Evolutionary conservation across 371 early-diverging fungal genomes (phyloP), one percentile per base, ranked within the genome.

Genomic region (Chytridium lagenaria): DNA sequence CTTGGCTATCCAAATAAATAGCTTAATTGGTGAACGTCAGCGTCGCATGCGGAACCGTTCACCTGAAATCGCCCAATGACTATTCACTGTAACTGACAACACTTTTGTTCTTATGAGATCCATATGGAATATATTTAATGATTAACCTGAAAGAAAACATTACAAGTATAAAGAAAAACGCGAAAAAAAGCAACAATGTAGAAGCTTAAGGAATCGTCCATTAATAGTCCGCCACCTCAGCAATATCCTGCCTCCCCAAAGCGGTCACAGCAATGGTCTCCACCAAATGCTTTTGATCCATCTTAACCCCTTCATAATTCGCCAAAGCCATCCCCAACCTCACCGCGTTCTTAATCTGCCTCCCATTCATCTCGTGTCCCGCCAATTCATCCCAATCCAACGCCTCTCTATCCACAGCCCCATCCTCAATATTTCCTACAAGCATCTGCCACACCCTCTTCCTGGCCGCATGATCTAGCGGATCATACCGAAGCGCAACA

Each of bases 301-400:
- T 30, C 28, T 67, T 63, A 30, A 22, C 26, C 3, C 61, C 59
- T 5, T 36, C 73, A n/a, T 81, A 77, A 66, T 75, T 55, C 19
- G 82, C 80, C 12, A 83, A 70, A 5, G 83, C 86, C 23, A 85
- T 22, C 26, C 83, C 84, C 26, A 86, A 68, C 40, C 86, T 15
- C 16, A 86, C 78, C 0, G 84, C 80, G 36, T 84, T 85, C 73
- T 86, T 86, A 44, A 87, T 87, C 71, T 87, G 84, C 55, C 87
- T 49, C 16, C 87, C 87, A 52, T 87, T 87, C 81, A 87, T 37
- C 7, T 59, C 74, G 39, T 77, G 71, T 34, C 69, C 40, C 16
- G 64, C 74, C 3, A 87, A 71, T 67, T 74, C 37, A 2, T 55
- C 76, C 30, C 84, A 50, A 10, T 51, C 69, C 7, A 65, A 67